Conservation (phyloP, 2,329 filamentous ascomycete genomes). For the Botrytis medusae region DNA sequence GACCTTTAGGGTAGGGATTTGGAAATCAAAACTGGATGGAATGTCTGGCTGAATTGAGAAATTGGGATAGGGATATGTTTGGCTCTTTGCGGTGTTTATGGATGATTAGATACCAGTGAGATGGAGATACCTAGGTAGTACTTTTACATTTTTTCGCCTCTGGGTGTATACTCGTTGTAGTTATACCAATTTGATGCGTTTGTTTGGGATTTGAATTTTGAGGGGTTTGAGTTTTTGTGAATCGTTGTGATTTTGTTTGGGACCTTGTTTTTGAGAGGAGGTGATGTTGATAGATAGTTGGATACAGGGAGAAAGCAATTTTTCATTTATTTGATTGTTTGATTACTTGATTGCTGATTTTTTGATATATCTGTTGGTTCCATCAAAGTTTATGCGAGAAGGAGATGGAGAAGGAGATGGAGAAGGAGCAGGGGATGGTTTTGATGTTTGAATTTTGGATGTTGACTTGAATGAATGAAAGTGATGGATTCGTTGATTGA, state of each 20-base stretch:
- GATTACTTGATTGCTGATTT: too few relatives aligned
- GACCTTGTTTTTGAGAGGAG: too few relatives aligned
- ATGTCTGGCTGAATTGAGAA: background rate
- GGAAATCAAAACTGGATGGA: background rate
- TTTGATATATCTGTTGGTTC: too few relatives aligned
- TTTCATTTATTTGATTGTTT: too few relatives aligned
- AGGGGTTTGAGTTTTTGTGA: background rate
- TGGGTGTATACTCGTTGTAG: background rate
- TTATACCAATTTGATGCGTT: background rate
- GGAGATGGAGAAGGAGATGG: too few relatives aligned
- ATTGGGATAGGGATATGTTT: background rate
- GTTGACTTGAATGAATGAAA: too few relatives aligned
- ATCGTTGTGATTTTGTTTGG: background rate
- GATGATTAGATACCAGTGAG: conserved; percentile 16
- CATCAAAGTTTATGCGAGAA: too few relatives aligned
- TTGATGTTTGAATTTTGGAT: too few relatives aligned
- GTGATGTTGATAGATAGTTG: too few relatives aligned
- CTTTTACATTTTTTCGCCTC: background rate
- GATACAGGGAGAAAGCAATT: too few relatives aligned
- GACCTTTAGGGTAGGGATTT: background rate
- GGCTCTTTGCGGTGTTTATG: background rate
- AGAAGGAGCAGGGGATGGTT: too few relatives aligned
- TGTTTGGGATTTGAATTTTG: background rate
- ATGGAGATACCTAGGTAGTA: background rate
- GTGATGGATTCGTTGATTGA: too few relatives aligned